phyloP scores from a whole-genome alignment of 2,329 filamentous ascomycete species.

The Aspergillus novoparasiticus region DNA sequence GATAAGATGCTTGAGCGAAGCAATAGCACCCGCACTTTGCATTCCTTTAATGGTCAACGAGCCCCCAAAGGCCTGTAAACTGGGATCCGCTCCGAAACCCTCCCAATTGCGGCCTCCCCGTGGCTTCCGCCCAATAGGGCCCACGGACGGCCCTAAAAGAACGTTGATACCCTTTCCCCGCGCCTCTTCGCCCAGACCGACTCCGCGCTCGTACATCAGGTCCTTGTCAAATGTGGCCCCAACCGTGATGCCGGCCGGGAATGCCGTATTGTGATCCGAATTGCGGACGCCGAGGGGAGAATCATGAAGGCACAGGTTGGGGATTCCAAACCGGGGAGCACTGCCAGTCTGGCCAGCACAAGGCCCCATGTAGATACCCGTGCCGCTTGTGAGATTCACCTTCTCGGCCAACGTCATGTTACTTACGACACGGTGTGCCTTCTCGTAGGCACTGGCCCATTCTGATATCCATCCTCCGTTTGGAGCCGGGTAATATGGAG shows the following conservation, averaged over 20 bases:
- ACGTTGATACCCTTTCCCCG: slow-evolving; percentile 73
- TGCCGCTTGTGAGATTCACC: slow-evolving; percentile 73
- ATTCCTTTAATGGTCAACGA: slow-evolving; percentile 59
- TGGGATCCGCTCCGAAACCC: slow-evolving; percentile 70
- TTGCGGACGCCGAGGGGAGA: slow-evolving; percentile 70
- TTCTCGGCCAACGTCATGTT: slow-evolving; percentile 81
- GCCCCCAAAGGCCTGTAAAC: slow-evolving; percentile 59
- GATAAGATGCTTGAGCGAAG: slow-evolving; percentile 60
- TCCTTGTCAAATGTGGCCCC: slow-evolving; percentile 76
- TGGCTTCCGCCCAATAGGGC: slow-evolving; percentile 71
- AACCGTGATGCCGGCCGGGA: slow-evolving; percentile 76
- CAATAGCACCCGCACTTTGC: slow-evolving; percentile 59
- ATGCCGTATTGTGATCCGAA: slow-evolving; percentile 75
- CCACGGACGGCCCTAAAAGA: slow-evolving; percentile 70
- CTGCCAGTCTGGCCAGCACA: slow-evolving; percentile 79
- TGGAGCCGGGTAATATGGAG: slow-evolving; percentile 73
- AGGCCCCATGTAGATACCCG: slow-evolving; percentile 70
- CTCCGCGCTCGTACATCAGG: slow-evolving; percentile 68
- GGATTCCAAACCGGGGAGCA: slow-evolving; percentile 69
- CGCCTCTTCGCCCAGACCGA: slow-evolving; percentile 70
- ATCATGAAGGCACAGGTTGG: slow-evolving; percentile 72
- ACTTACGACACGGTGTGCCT: slow-evolving; percentile 68
- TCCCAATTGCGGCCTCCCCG: slow-evolving; percentile 76
- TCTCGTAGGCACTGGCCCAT: slow-evolving; percentile 71
- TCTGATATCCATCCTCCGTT: slow-evolving; percentile 70